Evolutionary conservation across 306 rosid species (phyloP).

Genomic region (Cucurbita argyrosperma): DNA sequence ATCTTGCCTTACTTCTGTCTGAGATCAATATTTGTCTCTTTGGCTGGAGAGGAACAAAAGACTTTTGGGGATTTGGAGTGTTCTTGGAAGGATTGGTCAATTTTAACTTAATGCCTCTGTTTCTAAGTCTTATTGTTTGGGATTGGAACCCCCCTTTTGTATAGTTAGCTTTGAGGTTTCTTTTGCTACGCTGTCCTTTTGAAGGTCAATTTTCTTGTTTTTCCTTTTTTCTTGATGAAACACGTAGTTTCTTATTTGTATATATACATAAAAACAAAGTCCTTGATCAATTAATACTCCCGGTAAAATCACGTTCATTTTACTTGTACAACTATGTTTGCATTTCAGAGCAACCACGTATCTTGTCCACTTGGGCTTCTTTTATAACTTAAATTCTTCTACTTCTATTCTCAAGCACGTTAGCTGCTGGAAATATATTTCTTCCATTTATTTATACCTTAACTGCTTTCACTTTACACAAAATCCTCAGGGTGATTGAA

Average conservation of each 20-base stretch:
- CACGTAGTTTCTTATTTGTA: not conserved
- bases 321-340: not conserved
- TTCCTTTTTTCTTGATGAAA: not conserved
- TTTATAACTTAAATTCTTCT: not conserved
- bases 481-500: conserved; percentile 53
- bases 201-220: not conserved
- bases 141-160: not conserved
- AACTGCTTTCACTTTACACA: not conserved
- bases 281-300: not conserved
- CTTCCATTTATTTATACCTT: not conserved
- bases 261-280: not conserved
- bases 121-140: not conserved
- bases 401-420: not conserved
- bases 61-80: not conserved
- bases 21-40: not conserved
- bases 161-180: not conserved
- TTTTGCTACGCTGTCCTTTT: not conserved
- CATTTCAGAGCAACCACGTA: not conserved
- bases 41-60: not conserved
- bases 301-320: not conserved
- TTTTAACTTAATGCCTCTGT: not conserved
- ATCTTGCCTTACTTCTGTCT: not conserved
- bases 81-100: not conserved
- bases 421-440: not conserved
- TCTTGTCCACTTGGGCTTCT: not conserved